Conservation (phyloP, 2,329 filamentous ascomycete genomes). For the Aspergillus sp. region DNA sequence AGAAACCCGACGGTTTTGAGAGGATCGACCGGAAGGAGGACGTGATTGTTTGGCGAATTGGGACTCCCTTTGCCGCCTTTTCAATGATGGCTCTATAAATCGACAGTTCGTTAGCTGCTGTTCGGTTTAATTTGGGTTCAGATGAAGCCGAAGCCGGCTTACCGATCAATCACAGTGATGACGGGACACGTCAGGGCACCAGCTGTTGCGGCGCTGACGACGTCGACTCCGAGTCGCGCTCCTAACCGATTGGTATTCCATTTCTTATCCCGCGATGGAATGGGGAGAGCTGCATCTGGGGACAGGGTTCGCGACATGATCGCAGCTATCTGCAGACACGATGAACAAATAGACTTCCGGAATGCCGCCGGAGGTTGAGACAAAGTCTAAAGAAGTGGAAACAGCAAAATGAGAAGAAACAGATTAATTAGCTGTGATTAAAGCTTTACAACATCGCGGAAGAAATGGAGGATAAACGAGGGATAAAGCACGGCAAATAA, state of each 20-base stretch:
- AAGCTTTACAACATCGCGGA: neutral
- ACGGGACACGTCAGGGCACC: constrained; percentile 77
- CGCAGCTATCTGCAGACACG: neutral
- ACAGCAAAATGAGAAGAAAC: neutral
- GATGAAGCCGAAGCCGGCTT: neutral
- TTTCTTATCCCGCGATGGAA: constrained; percentile 21
- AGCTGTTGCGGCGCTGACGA: constrained; percentile 67
- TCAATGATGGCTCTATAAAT: constrained; percentile 48
- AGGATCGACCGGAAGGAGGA: constrained; percentile 42
- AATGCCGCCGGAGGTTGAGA: neutral
- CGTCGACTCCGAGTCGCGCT: constrained; percentile 66
- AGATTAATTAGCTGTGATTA: neutral
- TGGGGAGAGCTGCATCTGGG: constrained; percentile 24
- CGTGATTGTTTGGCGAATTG: constrained; percentile 42
- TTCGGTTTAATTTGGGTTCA: neutral
- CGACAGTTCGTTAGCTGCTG: neutral
- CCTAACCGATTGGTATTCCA: constrained; percentile 79
- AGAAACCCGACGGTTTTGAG: constrained; percentile 42
- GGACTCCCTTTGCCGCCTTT: constrained; percentile 47
- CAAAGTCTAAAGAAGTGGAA: neutral
- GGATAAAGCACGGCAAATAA: neutral
- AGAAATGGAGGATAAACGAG: neutral
- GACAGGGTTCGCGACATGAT: constrained; percentile 32
- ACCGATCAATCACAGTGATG: constrained; percentile 87
- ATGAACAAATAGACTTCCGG: neutral